Evolutionary conservation across 192 early-diverging fungal species (phyloP).

Genomic region (Geranomyces variabilis): DNA sequence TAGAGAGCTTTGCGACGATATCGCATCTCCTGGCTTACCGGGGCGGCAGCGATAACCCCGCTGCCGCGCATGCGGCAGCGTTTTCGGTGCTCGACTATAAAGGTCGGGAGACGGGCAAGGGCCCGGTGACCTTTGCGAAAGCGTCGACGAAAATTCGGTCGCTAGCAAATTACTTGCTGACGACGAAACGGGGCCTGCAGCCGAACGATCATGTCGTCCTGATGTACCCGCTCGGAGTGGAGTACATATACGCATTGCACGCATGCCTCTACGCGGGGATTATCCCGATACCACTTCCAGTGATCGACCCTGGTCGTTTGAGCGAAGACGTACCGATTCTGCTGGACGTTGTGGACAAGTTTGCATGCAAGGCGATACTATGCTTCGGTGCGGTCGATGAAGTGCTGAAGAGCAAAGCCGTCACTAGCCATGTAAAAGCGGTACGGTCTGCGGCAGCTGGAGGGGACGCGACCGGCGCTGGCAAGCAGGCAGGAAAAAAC

Average conservation of each 20-base stretch:
- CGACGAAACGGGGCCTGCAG: constrained; percentile 58
- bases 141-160: constrained; percentile 67
- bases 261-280: constrained; percentile 83
- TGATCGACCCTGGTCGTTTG: constrained; percentile 64
- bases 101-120: constrained; percentile 60
- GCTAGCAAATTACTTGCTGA: constrained; percentile 62
- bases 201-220: constrained; percentile 65
- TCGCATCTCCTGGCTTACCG: constrained; percentile 78
- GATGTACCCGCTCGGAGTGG: constrained; percentile 68
- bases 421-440: constrained; percentile 60
- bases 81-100: constrained; percentile 62
- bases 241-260: constrained; percentile 70
- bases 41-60: constrained; percentile 28
- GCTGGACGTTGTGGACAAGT: constrained; percentile 64
- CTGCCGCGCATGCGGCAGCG: constrained; percentile 67
- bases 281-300: constrained; percentile 69
- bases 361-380: constrained; percentile 61
- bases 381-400: constrained; percentile 69
- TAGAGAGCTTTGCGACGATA: constrained; percentile 69
- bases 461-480: neutral
- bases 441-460: neutral
- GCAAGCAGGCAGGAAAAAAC: constrained; percentile 1
- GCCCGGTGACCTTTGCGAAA: constrained; percentile 68
- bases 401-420: constrained; percentile 63
- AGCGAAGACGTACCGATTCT: constrained; percentile 72